Evolutionary conservation across 768 basidiomycete species (phyloP).

Genomic region (Suillus tomentosus): DNA sequence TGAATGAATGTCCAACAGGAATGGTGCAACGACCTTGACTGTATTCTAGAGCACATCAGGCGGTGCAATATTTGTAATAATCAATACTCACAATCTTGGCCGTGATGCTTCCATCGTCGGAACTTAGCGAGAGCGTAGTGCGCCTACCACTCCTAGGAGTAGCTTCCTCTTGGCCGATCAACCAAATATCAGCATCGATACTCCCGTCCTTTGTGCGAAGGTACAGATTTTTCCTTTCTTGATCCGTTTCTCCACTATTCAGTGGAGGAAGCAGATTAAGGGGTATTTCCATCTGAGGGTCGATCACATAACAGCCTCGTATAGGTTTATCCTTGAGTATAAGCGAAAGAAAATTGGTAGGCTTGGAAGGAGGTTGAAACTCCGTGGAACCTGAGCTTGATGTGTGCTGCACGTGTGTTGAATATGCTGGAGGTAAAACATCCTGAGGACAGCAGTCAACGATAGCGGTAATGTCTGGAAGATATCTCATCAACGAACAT

Average conservation of each 20-base stretch:
- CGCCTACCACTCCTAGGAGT: constrained; percentile 1
- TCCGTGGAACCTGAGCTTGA: background rate
- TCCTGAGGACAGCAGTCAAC: constrained; percentile 3
- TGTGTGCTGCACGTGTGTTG: background rate
- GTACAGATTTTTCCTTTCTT: constrained; percentile 17
- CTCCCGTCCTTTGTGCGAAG: constrained; percentile 19
- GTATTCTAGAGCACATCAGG: constrained; percentile 11
- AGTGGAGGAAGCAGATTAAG: constrained; percentile 17
- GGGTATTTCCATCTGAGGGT: constrained; percentile 20
- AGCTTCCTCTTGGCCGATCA: constrained; percentile 24
- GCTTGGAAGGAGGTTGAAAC: constrained; percentile 7
- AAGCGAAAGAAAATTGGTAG: constrained; percentile 18
- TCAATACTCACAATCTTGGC: constrained; percentile 17
- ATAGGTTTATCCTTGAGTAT: constrained; percentile 11
- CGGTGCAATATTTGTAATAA: background rate
- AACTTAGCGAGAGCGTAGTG: constrained; percentile 13
- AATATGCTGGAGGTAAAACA: constrained; percentile 15
- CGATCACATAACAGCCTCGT: constrained; percentile 19
- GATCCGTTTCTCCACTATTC: constrained; percentile 10
- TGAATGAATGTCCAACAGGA: constrained; percentile 15
- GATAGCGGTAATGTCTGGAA: background rate
- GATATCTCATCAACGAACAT: constrained; percentile 1
- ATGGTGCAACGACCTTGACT: constrained; percentile 19
- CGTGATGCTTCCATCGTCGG: constrained; percentile 16
- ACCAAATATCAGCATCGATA: constrained; percentile 24